Evolutionary conservation across 2,329 filamentous ascomycete genomes (phyloP).

Genomic region (Metarhizium humberi): DNA sequence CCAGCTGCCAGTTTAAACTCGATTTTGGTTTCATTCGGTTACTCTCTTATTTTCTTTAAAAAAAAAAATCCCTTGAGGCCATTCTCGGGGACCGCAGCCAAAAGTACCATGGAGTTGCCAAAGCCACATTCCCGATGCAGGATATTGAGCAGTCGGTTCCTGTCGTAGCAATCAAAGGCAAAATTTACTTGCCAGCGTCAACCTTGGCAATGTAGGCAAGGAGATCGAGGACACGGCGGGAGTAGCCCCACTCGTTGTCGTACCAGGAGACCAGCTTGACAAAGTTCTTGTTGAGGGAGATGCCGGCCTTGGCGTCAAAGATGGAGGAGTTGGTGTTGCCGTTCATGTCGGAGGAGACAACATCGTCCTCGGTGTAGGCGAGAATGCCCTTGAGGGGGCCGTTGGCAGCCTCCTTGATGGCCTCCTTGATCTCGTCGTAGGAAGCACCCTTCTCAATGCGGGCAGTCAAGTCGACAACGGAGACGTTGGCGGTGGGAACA

Average conservation of each 20-base stretch:
- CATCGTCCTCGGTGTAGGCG: slow-evolving; percentile 91
- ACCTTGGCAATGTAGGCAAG: slow-evolving; percentile 71
- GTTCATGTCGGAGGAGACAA: slow-evolving; percentile 90
- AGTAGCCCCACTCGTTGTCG: slow-evolving; percentile 99
- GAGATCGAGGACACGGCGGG: slow-evolving; percentile 85
- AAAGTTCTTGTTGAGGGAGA: slow-evolving; percentile 96
- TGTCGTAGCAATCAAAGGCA: background rate
- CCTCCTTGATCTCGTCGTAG: slow-evolving; percentile 89
- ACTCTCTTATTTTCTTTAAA: background rate
- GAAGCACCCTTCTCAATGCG: slow-evolving; percentile 83
- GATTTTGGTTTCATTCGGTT: background rate
- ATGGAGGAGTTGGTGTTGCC: slow-evolving; percentile 92
- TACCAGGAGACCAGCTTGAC: slow-evolving; percentile 98
- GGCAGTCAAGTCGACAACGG: slow-evolving; percentile 93
- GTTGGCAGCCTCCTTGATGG: slow-evolving; percentile 79
- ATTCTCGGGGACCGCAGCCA: background rate
- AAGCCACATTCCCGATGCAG: background rate
- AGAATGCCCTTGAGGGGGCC: slow-evolving; percentile 84
- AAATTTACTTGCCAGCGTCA: slow-evolving; percentile 47
- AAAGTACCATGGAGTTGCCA: background rate
- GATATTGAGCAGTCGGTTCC: background rate
- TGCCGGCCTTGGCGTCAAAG: slow-evolving; percentile 99
- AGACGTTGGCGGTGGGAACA: slow-evolving; percentile 97
- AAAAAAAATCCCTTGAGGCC: background rate
- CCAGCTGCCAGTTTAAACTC: background rate